phyloP scores from a whole-genome alignment of 2,329 filamentous ascomycete species.

The Fusarium brevicatenulatum region DNA sequence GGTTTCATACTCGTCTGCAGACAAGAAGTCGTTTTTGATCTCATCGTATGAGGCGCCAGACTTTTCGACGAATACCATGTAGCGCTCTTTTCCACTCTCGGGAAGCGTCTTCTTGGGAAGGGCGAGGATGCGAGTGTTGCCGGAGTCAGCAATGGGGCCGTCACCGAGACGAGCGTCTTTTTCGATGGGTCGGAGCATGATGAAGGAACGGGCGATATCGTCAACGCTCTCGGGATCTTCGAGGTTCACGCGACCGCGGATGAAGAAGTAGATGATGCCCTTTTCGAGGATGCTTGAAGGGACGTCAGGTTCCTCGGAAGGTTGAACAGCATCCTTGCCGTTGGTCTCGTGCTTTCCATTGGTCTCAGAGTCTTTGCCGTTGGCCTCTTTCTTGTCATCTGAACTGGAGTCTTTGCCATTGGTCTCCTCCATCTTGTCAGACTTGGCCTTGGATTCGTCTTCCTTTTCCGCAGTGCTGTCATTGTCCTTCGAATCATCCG shows the following conservation, averaged over 20 bases:
- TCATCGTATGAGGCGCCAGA: slow-evolving; percentile 70
- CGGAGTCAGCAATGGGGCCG: slow-evolving; percentile 58
- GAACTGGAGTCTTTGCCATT: slow-evolving; percentile 3
- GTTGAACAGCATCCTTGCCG: slow-evolving; percentile 32
- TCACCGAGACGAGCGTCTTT: slow-evolving; percentile 70
- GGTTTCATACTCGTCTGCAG: slow-evolving; percentile 75
- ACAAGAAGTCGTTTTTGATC: slow-evolving; percentile 78
- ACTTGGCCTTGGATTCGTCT: not conserved
- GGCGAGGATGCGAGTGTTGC: slow-evolving; percentile 77
- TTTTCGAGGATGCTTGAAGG: slow-evolving; percentile 78
- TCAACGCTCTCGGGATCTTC: slow-evolving; percentile 74
- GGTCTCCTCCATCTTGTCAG: not conserved
- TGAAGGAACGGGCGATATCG: slow-evolving; percentile 81
- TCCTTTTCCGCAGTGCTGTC: slow-evolving; percentile 3
- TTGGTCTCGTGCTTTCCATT: not conserved
- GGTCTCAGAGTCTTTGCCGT: slow-evolving; percentile 5
- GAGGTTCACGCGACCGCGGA: slow-evolving; percentile 78
- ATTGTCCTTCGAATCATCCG: not conserved
- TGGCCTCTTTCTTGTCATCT: not conserved
- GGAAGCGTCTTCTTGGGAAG: slow-evolving; percentile 89
- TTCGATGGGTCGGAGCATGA: slow-evolving; percentile 79
- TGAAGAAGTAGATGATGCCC: slow-evolving; percentile 92
- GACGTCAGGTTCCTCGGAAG: slow-evolving; percentile 42
- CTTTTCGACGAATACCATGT: slow-evolving; percentile 88
- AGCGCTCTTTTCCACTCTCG: slow-evolving; percentile 72